Conservation (phyloP, 2,329 filamentous ascomycete genomes). For the Fonsecaea pedrosoi region DNA sequence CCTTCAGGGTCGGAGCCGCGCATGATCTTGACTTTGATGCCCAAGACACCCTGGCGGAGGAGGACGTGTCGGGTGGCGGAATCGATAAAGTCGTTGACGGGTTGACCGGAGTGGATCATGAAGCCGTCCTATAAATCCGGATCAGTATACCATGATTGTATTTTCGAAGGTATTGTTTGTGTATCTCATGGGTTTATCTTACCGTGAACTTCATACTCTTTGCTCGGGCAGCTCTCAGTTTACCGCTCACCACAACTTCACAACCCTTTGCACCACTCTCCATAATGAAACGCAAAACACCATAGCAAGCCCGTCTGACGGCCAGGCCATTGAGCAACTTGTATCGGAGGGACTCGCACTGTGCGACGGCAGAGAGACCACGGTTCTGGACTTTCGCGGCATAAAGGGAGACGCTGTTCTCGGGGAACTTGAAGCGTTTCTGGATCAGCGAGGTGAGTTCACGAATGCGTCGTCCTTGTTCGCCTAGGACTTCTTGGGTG, state of each 20-base stretch:
- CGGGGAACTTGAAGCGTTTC: constrained; percentile 99
- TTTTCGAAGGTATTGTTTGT: background rate
- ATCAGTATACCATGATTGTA: constrained; percentile 19
- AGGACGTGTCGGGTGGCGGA: constrained; percentile 98
- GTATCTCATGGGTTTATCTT: constrained; percentile 44
- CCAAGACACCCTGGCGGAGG: constrained; percentile 98
- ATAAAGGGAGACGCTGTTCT: constrained; percentile 99
- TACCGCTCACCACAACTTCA: constrained; percentile 98
- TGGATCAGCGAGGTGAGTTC: constrained; percentile 99
- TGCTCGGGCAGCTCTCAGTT: constrained; percentile 97
- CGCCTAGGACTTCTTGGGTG: constrained; percentile 99
- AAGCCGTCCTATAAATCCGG: constrained; percentile 74
- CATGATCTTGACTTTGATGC: constrained; percentile 99
- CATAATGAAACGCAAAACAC: constrained; percentile 99
- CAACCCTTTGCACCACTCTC: constrained; percentile 99
- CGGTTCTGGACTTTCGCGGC: constrained; percentile 99
- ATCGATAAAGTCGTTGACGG: constrained; percentile 99
- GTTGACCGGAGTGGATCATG: constrained; percentile 99
- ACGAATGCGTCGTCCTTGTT: constrained; percentile 99
- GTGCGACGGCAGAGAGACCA: constrained; percentile 98
- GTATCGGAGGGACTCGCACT: constrained; percentile 99
- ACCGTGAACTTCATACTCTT: constrained; percentile 99
- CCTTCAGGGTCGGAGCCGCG: constrained; percentile 98
- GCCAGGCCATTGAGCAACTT: constrained; percentile 99
- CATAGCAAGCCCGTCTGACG: constrained; percentile 98